phyloP scores from a whole-genome alignment of 2,329 filamentous ascomycete species.

The Teratosphaeriaceae sp. region DNA sequence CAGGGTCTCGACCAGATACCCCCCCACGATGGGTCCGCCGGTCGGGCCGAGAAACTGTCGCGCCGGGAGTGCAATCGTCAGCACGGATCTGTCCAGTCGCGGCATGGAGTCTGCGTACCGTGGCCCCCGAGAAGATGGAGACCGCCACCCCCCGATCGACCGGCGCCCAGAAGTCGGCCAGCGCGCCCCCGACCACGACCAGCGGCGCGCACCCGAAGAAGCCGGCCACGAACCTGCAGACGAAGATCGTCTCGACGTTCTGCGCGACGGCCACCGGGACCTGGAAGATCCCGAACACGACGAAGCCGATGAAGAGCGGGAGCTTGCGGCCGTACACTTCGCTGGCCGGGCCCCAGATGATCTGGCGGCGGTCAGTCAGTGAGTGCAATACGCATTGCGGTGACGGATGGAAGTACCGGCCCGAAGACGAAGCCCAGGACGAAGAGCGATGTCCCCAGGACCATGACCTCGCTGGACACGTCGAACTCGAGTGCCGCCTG shows the following conservation, averaged over 20 bases:
- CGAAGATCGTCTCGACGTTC: conserved; percentile 48
- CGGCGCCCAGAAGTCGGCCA: conserved; percentile 46
- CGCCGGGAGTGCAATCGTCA: conserved; percentile 38
- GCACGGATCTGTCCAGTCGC: too few relatives aligned
- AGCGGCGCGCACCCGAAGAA: conserved; percentile 47
- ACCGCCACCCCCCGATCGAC: conserved; percentile 33
- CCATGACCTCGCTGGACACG: conserved; percentile 44
- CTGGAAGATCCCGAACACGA: conserved; percentile 46
- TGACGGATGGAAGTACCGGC: conserved; percentile 13
- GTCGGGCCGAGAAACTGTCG: too few relatives aligned
- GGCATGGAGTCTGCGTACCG: too few relatives aligned
- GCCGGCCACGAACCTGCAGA: conserved; percentile 50
- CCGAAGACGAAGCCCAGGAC: conserved; percentile 31
- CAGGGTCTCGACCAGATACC: conserved; percentile 42
- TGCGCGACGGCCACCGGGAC: conserved; percentile 49
- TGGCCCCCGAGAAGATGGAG: conserved; percentile 1
- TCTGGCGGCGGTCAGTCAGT: conserved; percentile 39
- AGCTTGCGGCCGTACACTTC: conserved; percentile 49
- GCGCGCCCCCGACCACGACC: conserved; percentile 44
- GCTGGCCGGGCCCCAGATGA: conserved; percentile 51
- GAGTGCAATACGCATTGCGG: background rate
- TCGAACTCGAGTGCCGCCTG: conserved; percentile 37
- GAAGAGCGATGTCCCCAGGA: conserved; percentile 30
- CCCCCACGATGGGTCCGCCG: conserved; percentile 44
- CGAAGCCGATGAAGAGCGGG: conserved; percentile 45